phyloP scores from a whole-genome alignment of 495 filamentous ascomycete genomes.

The Podospora bellae-mahoneyi region DNA sequence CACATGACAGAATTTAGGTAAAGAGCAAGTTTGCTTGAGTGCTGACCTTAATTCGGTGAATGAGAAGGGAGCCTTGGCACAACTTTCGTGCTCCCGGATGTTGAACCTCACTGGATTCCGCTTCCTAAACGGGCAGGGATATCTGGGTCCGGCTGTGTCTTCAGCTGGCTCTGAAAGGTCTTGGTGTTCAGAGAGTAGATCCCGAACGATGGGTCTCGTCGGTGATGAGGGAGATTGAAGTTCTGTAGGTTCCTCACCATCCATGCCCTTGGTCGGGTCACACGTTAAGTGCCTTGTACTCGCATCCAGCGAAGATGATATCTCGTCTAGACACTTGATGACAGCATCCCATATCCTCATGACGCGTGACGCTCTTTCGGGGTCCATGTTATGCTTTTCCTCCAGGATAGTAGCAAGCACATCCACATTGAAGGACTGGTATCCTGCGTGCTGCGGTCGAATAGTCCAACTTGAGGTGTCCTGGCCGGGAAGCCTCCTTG shows the following conservation, averaged over 20 bases:
- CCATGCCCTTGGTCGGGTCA: background rate
- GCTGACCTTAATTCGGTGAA: slow-evolving; percentile 10
- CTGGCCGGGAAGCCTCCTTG: background rate
- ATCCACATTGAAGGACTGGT: background rate
- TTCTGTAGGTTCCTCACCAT: background rate
- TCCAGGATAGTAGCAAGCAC: background rate
- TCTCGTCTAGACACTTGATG: slow-evolving; percentile 14
- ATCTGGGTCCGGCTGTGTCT: background rate
- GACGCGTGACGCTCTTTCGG: background rate
- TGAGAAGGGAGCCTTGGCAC: slow-evolving; percentile 27
- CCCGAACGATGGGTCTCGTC: background rate
- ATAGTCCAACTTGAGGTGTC: background rate
- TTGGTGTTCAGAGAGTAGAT: slow-evolving; percentile 16
- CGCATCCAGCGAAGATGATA: background rate
- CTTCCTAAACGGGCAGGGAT: slow-evolving; percentile 37
- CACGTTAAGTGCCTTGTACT: background rate
- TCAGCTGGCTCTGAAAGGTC: background rate
- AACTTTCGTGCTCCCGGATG: slow-evolving; percentile 33
- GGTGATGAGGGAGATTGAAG: background rate
- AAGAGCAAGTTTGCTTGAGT: slow-evolving; percentile 23
- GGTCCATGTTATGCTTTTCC: slow-evolving; percentile 1
- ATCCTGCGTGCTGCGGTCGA: background rate
- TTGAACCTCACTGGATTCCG: slow-evolving; percentile 41
- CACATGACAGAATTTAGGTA: background rate
- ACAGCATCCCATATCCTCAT: slow-evolving; percentile 12